These are phyloP conservation scores for Phytophthora uliginosa DNA, from an alignment of 352 stramenopile species.

Conservation along the genomic window DNA sequence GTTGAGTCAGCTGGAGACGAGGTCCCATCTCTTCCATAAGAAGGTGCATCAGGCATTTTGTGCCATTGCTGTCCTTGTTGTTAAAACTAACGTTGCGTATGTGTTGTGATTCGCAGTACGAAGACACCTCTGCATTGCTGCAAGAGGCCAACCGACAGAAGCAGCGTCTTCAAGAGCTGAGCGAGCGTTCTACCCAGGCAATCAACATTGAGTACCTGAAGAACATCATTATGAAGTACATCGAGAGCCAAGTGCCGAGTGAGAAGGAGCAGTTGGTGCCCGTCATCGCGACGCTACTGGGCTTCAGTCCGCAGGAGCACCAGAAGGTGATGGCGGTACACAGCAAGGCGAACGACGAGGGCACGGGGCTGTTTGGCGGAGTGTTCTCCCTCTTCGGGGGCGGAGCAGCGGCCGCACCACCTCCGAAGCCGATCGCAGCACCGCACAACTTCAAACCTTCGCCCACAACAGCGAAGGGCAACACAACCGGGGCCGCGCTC, in stretches of 20 bases:
- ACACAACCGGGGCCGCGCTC: slow-evolving; percentile 28
- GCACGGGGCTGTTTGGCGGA: slow-evolving; percentile 63
- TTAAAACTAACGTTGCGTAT: not conserved
- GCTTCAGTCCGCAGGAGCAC: slow-evolving; percentile 81
- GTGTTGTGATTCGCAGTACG: slow-evolving; percentile 45
- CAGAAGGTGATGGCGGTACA: slow-evolving; percentile 62
- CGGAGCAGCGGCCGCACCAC: slow-evolving; percentile 29
- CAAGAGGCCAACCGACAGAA: slow-evolving; percentile 70
- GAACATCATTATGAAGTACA: slow-evolving; percentile 91
- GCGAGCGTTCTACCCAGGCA: slow-evolving; percentile 43
- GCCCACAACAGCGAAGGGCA: slow-evolving; percentile 32
- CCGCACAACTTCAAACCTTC: slow-evolving; percentile 52
- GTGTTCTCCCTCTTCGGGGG: slow-evolving; percentile 83
- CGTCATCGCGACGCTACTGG: slow-evolving; percentile 78
- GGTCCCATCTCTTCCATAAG: slow-evolving; percentile 58
- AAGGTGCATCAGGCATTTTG: slow-evolving; percentile 38
- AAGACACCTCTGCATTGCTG: slow-evolving; percentile 59
- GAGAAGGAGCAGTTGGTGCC: slow-evolving; percentile 86
- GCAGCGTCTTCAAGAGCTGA: slow-evolving; percentile 62
- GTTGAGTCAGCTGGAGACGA: slow-evolving; percentile 52
- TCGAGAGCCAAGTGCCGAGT: slow-evolving; percentile 73
- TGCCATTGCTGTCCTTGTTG: not conserved
- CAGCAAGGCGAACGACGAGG: slow-evolving; percentile 46
- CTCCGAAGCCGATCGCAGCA: slow-evolving; percentile 67
- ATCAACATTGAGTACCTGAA: slow-evolving; percentile 89